Base-by-base conservation (phyloP, 257 asterid genomes). In the Leptodermis oblonga region DNA sequence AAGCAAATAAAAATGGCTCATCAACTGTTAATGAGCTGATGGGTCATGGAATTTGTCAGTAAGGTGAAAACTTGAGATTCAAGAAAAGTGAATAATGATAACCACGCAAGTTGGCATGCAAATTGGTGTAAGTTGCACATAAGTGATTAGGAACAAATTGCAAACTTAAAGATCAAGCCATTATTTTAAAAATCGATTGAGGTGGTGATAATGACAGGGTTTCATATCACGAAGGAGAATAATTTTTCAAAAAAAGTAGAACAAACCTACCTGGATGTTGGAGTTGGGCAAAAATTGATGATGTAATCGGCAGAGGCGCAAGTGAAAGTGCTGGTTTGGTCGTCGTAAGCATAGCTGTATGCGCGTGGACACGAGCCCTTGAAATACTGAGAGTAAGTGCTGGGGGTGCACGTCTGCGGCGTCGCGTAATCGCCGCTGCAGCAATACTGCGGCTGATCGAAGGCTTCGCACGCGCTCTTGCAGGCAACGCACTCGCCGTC, bases 381-480 rank as follows among this genome's bases (percentile, higher is more conserved):
- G 14, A 82, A 82, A 28, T 60, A 68, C 56, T 66, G 55, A 26
- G 86, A 76, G 41, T 82, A 82, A 8, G 28, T 61, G 23, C 69
- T 78, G 0, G 86, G 86, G 42, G 33, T 56, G 69, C 86, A 82
- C 1, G 83, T 78, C 62, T 82, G 78, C 1, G 86, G 86, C 5
- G 76, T 78, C 45, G 67, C 78, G n/a, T 67, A 76, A n/a, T 31
- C 67, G 20, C 83, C 86, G 68, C 74, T 76, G 66, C 86, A 82
- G 46, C 86, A 82, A 37, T 78, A 82, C 28, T 52, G 66, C 0
- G 83, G 74, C 8, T 76, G 80, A 3, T 64, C 63, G 5, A 81
- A 76, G 2, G 80, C 84, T 4, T 67, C 81, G 33, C 83, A 81
- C 62, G 96, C 96, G 80, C 96, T 88, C 53, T 53, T 86, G 48